Conservation (phyloP, 345 rosid genomes). For the Eucalyptus marginata region DNA sequence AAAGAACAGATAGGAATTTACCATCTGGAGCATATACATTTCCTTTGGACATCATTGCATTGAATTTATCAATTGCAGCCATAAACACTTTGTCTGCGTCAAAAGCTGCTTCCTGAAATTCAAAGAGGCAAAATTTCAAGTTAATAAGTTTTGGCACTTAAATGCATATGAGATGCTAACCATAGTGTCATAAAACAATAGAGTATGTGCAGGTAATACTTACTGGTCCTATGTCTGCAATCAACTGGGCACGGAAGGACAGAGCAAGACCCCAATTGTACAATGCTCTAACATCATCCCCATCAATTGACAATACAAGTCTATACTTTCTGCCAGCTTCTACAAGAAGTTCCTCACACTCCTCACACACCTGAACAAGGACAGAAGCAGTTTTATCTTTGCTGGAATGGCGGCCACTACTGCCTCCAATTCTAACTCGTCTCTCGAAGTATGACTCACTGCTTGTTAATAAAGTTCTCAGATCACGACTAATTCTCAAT, state of each 20-base stretch:
- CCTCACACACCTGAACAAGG: constrained; percentile 47
- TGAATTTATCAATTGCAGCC: constrained; percentile 65
- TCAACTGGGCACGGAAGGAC: constrained; percentile 60
- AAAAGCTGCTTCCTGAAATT: constrained; percentile 49
- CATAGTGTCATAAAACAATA: not conserved
- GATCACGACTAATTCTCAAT: constrained; percentile 40
- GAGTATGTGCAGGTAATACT: not conserved
- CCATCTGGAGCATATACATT: constrained; percentile 56
- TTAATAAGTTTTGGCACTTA: not conserved
- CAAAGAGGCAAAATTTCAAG: not conserved
- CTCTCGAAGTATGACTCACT: constrained; percentile 9
- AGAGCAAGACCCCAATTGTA: constrained; percentile 80
- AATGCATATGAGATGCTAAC: not conserved
- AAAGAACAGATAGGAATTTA: not conserved
- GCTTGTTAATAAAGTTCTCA: constrained; percentile 35
- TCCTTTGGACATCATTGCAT: constrained; percentile 61
- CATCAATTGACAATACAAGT: constrained; percentile 50
- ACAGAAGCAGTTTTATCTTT: constrained; percentile 30
- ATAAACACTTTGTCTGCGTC: constrained; percentile 69
- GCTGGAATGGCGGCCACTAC: not conserved
- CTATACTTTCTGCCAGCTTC: constrained; percentile 60
- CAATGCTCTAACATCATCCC: constrained; percentile 47
- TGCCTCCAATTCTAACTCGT: constrained; percentile 8
- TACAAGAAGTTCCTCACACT: constrained; percentile 60
- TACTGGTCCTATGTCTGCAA: constrained; percentile 77